Percentiles rank a stretch among this genome's conserved stretches.
phyloP scores from a whole-genome alignment of 345 rosid genomes.

The Populus ilicifolia region DNA sequence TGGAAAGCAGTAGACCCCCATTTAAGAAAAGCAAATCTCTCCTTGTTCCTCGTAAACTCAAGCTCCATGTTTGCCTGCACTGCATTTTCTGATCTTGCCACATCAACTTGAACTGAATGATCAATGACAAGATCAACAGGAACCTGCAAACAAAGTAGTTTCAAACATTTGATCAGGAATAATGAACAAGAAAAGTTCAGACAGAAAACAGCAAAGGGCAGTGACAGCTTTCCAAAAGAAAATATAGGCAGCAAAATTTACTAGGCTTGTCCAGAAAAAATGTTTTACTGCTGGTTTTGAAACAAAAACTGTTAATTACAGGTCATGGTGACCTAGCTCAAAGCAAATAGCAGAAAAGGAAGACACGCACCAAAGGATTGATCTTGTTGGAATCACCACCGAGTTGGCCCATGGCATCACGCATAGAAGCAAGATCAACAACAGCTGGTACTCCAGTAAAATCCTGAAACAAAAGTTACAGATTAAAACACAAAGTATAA shows the following conservation, averaged over 20 bases:
- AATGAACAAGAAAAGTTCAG: background rate
- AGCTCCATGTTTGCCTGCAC: constrained; percentile 95
- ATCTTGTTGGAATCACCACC: constrained; percentile 89
- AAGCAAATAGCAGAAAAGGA: constrained; percentile 2
- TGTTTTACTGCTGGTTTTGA: background rate
- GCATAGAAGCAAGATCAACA: constrained; percentile 98
- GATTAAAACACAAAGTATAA: constrained; percentile 10
- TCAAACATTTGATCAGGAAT: background rate
- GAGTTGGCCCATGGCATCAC: constrained; percentile 93
- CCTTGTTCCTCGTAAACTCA: constrained; percentile 93
- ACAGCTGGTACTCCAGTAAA: constrained; percentile 99
- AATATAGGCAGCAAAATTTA: background rate
- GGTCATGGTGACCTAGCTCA: background rate
- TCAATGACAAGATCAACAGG: constrained; percentile 99
- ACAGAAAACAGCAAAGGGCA: background rate
- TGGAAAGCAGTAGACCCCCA: constrained; percentile 93
- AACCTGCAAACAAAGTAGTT: constrained; percentile 44
- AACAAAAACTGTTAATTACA: background rate
- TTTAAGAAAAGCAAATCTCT: constrained; percentile 94
- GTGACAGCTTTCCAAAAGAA: background rate
- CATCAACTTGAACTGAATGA: constrained; percentile 99
- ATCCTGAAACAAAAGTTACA: constrained; percentile 49
- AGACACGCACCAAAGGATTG: constrained; percentile 64
- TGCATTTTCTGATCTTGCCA: constrained; percentile 87
- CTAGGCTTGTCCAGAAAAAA: background rate